Conservation (phyloP, 208 protist species). For the Crithidia mellificae region DNA sequence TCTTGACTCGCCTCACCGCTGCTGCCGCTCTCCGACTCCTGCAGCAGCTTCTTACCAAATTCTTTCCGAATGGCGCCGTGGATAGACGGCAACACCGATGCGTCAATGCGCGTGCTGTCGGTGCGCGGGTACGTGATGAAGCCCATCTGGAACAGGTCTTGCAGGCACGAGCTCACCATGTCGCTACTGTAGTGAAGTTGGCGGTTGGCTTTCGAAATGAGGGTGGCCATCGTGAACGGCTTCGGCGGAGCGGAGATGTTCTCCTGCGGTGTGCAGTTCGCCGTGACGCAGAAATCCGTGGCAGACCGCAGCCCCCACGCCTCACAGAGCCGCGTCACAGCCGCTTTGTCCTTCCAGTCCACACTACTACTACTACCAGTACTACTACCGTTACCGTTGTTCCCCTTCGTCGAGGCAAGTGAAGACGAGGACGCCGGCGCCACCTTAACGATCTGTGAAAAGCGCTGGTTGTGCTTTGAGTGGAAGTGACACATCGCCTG, state of each 20-base stretch:
- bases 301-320: slow-evolving; percentile 40
- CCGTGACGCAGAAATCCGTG: slow-evolving; percentile 30
- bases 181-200: slow-evolving; percentile 84
- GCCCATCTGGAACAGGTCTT: slow-evolving; percentile 90
- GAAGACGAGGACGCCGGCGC: slow-evolving; percentile 15
- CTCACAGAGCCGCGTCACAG: slow-evolving; percentile 25
- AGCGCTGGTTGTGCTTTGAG: slow-evolving; percentile 32
- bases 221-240: slow-evolving; percentile 89
- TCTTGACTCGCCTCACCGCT: too few species aligned
- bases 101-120: slow-evolving; percentile 88
- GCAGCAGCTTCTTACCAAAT: slow-evolving; percentile 94
- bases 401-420: background rate
- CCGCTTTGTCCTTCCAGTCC: slow-evolving; percentile 41
- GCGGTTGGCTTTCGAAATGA: slow-evolving; percentile 85
- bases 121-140: slow-evolving; percentile 92
- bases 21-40: slow-evolving; percentile 76
- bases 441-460: slow-evolving; percentile 66
- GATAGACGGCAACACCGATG: slow-evolving; percentile 97
- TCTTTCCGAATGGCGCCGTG: slow-evolving; percentile 98
- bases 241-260: slow-evolving; percentile 54
- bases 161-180: slow-evolving; percentile 70
- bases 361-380: slow-evolving; percentile 19
- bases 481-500: slow-evolving; percentile 67
- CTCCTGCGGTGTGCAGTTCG: slow-evolving; percentile 35
- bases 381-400: background rate